Conservation (phyloP, 805 yeast species). For the Ogataea methanolica region DNA sequence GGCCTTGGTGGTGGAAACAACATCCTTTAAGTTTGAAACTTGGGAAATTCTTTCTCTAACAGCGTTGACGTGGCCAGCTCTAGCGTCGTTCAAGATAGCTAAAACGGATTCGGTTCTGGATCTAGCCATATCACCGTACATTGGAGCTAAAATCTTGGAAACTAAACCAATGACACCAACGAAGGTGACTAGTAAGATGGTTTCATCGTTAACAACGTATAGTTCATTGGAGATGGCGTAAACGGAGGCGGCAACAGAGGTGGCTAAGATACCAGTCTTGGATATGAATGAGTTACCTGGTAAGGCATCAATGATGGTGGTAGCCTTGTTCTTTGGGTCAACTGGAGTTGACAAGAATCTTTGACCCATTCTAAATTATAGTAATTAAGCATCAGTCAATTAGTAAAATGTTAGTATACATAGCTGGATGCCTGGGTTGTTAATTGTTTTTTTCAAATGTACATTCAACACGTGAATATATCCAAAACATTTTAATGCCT, state of each 20-base stretch:
- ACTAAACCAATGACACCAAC: slow-evolving; percentile 67
- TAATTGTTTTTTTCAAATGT: neutral
- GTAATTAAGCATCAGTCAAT: neutral
- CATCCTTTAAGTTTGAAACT: slow-evolving; percentile 86
- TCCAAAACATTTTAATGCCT: too few relatives aligned
- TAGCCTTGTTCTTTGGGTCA: slow-evolving; percentile 90
- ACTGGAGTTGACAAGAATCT: slow-evolving; percentile 61
- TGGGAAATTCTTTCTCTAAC: slow-evolving; percentile 88
- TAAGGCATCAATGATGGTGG: slow-evolving; percentile 81
- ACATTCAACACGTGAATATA: too few relatives aligned
- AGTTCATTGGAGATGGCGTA: slow-evolving; percentile 93
- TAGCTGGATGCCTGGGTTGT: neutral
- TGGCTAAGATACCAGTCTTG: slow-evolving; percentile 93
- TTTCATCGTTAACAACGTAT: slow-evolving; percentile 91
- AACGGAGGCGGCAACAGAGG: slow-evolving; percentile 89
- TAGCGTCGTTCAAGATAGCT: slow-evolving; percentile 75
- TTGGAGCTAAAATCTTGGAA: slow-evolving; percentile 89
- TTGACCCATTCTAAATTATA: slow-evolving; percentile 38
- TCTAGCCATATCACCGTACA: slow-evolving; percentile 91
- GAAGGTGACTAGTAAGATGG: slow-evolving; percentile 79
- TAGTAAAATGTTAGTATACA: neutral
- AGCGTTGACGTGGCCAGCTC: slow-evolving; percentile 86
- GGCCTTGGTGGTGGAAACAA: slow-evolving; percentile 85
- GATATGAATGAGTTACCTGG: slow-evolving; percentile 88
- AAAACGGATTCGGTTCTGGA: slow-evolving; percentile 57